phyloP scores from a whole-genome alignment of 2,329 filamentous ascomycete species.

The Penicillium sp. region DNA sequence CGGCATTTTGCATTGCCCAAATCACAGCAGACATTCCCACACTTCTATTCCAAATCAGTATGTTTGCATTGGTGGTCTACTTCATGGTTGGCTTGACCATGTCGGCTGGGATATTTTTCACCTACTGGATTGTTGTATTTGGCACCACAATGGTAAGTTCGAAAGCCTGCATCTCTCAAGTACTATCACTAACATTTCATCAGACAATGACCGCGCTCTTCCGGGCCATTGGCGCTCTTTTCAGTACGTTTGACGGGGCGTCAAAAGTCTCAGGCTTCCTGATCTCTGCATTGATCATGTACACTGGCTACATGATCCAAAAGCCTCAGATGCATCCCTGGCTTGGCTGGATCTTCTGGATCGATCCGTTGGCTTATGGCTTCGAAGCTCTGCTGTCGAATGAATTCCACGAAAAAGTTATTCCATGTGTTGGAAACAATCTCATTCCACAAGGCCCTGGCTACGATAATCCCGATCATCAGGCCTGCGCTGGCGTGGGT shows the following conservation, averaged over 20 bases:
- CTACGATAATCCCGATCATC: conserved; percentile 22
- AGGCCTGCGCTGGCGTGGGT: conserved; percentile 48
- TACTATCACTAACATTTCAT: conserved; percentile 8
- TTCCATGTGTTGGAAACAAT: conserved; percentile 35
- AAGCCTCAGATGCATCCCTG: conserved; percentile 49
- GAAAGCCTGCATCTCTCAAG: neutral
- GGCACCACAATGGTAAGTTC: conserved; percentile 47
- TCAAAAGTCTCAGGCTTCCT: conserved; percentile 48
- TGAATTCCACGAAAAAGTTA: conserved; percentile 33
- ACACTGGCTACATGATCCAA: conserved; percentile 42
- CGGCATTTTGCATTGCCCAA: conserved; percentile 41
- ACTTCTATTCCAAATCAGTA: conserved; percentile 55
- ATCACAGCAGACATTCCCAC: conserved; percentile 50
- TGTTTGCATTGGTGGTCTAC: conserved; percentile 56
- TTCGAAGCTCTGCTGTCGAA: conserved; percentile 37
- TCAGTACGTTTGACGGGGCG: conserved; percentile 53
- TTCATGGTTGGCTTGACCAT: conserved; percentile 57
- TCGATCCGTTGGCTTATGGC: conserved; percentile 36
- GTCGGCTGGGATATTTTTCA: conserved; percentile 54
- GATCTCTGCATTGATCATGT: conserved; percentile 36
- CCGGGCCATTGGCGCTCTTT: conserved; percentile 51
- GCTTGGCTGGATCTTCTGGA: conserved; percentile 46
- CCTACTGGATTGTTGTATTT: conserved; percentile 53
- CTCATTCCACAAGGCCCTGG: conserved; percentile 33
- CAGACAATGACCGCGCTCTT: conserved; percentile 56